These are phyloP conservation scores for Aspergillus biplanus DNA, from an alignment of 495 filamentous ascomycete genomes.

Conservation along the genomic window DNA sequence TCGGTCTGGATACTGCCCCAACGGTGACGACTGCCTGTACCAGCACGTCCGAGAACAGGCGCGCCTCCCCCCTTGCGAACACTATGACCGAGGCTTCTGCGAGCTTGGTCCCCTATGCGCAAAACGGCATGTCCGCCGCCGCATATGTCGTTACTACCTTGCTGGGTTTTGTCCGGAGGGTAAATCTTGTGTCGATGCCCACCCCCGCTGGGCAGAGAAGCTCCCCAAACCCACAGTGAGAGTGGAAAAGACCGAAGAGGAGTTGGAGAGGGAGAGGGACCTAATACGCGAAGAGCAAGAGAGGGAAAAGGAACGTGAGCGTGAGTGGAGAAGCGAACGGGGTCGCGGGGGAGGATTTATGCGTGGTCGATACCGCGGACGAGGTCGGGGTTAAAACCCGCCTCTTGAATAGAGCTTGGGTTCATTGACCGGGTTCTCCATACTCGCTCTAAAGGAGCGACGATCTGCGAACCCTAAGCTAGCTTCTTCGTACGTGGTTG, in stretches of 20 bases:
- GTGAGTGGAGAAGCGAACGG: constrained; percentile 54
- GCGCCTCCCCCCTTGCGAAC: constrained; percentile 82
- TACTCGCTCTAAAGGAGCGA: neutral
- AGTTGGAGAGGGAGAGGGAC: constrained; percentile 59
- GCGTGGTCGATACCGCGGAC: constrained; percentile 51
- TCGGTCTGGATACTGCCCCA: constrained; percentile 88
- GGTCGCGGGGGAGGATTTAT: constrained; percentile 52
- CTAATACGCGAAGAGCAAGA: constrained; percentile 59
- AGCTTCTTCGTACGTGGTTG: too few relatives aligned
- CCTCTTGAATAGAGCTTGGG: neutral
- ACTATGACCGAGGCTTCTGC: constrained; percentile 96
- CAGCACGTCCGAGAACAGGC: constrained; percentile 87
- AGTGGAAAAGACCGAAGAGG: constrained; percentile 63
- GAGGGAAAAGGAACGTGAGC: constrained; percentile 53
- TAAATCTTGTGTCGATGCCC: constrained; percentile 74
- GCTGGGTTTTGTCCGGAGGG: constrained; percentile 95
- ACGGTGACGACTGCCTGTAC: constrained; percentile 96
- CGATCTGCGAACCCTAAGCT: neutral
- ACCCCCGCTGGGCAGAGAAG: constrained; percentile 74
- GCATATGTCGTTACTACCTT: constrained; percentile 81
- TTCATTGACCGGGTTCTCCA: neutral
- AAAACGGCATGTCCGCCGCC: constrained; percentile 79
- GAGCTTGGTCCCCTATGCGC: constrained; percentile 84
- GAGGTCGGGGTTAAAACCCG: constrained; percentile 45
- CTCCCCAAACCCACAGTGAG: constrained; percentile 73